Percentiles rank a stretch among this genome's conserved stretches.
These are phyloP conservation scores for Raphidocelis subcapitata DNA, from an alignment of 139 green algal species.

Conservation along the genomic window DNA sequence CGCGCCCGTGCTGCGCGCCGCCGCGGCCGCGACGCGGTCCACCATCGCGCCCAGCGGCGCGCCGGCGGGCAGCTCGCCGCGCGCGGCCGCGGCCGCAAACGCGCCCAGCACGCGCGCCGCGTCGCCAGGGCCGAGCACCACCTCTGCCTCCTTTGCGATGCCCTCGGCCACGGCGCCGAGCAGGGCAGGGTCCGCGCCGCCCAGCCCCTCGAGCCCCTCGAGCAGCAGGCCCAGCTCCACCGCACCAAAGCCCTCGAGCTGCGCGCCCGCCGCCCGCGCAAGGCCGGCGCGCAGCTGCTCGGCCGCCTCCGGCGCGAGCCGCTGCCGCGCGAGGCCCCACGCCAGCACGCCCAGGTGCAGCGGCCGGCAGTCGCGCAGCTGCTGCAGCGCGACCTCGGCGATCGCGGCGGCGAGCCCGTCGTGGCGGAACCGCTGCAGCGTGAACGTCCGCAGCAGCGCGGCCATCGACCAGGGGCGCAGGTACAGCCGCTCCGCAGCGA, in stretches of 20 bases:
- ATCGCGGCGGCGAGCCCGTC: not conserved
- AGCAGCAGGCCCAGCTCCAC: conserved; percentile 20
- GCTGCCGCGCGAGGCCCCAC: conserved; percentile 1
- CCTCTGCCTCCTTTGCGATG: conserved; percentile 14
- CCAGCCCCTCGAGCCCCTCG: conserved; percentile 6
- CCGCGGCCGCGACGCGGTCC: not conserved
- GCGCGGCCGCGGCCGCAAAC: conserved; percentile 6
- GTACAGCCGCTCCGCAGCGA: no score
- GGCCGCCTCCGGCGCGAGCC: conserved; percentile 6
- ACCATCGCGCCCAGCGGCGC: conserved; percentile 8
- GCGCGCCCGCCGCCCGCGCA: not conserved
- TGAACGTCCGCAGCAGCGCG: not conserved
- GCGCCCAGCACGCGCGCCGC: conserved; percentile 14
- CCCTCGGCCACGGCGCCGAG: conserved; percentile 12
- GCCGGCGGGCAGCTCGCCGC: not conserved
- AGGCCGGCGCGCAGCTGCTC: conserved; percentile 7
- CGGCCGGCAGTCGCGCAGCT: conserved; percentile 1
- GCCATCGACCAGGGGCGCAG: no score
- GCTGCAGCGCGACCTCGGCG: not conserved
- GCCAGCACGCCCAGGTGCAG: conserved; percentile 9
- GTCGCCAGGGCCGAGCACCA: conserved; percentile 1
- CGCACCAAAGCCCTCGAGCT: conserved; percentile 15
- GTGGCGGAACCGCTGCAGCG: not conserved
- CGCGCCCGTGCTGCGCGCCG: not conserved
- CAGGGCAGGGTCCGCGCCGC: conserved; percentile 5